Base-by-base conservation (phyloP, 1,139 yeast species). In the Candida sp. region DNA sequence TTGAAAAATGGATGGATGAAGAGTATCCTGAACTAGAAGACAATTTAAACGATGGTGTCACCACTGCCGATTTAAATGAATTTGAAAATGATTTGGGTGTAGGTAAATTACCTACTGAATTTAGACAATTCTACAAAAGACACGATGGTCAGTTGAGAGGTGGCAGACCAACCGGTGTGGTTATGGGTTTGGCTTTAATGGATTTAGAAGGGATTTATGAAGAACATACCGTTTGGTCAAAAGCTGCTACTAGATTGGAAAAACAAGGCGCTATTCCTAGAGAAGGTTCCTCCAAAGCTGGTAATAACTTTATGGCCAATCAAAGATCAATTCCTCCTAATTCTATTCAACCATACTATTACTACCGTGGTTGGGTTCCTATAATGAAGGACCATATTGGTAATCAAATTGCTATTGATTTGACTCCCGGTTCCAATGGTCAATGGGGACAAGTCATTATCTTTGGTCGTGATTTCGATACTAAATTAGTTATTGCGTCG, bases 131-230 rank as follows among this genome's bases (percentile, higher is more conserved):
- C 46, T 83, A 78, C 61, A 79, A 80, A 60, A 70, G 82, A 46
- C 93, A 87, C 59, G 96, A 87, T 60, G 96, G 96, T 46, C 95
- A 87, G 65, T 82, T 85, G 50, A 67, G 81, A 38, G 86, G 88
- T 40, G 91, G 91, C 15, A 75, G 77, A 53, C 89, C 90, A 21
- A 78, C 86, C 2, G 96, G 96, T 4, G 69, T 86, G 43, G 62
- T 87, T 40, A 82, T 83, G 72, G 91, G 95, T 21, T 70, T 84
- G 56, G 79, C 82, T 4, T 70, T 87, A 40, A 68, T 87, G 54
- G 93, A 86, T 59, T 68, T 87, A 47, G 95, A 87, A 59, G 72
- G 80, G 44, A 76, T 86, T 44, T 75, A 81, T 40, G 87, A 82
- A 53, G 95, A 87, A 61, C 81, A 84, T 65, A 68, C 73, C 33